These are phyloP conservation scores for Paramyrothecium roridum DNA, from an alignment of 2,329 filamentous ascomycete genomes.

Conservation along the genomic window DNA sequence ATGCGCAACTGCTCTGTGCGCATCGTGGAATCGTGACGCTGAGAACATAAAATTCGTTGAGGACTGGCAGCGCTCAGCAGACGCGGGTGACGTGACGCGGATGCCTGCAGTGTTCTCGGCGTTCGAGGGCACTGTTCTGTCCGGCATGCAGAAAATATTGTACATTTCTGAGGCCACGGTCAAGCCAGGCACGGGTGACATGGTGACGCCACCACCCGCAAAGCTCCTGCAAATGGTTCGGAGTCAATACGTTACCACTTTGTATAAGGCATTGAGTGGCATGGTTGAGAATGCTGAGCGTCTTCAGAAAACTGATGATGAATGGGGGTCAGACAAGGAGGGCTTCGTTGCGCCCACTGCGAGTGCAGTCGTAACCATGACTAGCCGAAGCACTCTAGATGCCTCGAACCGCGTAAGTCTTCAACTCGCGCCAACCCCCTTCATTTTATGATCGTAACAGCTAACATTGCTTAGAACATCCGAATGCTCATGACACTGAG, in stretches of 20 bases:
- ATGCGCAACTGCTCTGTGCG: slow-evolving; percentile 79
- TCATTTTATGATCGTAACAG: not conserved
- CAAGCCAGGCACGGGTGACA: slow-evolving; percentile 69
- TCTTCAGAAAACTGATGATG: slow-evolving; percentile 60
- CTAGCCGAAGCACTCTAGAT: slow-evolving; percentile 47
- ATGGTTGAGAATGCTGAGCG: slow-evolving; percentile 96
- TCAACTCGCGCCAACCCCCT: not conserved
- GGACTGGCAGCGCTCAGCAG: slow-evolving; percentile 83
- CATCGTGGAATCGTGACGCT: slow-evolving; percentile 89
- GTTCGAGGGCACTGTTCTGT: slow-evolving; percentile 79
- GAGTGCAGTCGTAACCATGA: slow-evolving; percentile 28
- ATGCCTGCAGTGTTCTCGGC: slow-evolving; percentile 85
- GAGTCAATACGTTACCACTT: slow-evolving; percentile 85
- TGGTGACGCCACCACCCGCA: slow-evolving; percentile 78
- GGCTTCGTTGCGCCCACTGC: slow-evolving; percentile 27
- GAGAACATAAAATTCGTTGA: slow-evolving; percentile 91
- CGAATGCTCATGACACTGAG: slow-evolving; percentile 92
- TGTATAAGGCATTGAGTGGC: slow-evolving; percentile 91
- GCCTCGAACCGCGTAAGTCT: slow-evolving; percentile 52
- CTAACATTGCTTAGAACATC: slow-evolving; percentile 61
- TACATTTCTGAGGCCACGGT: slow-evolving; percentile 85
- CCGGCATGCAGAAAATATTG: slow-evolving; percentile 90
- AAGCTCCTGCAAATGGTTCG: slow-evolving; percentile 90
- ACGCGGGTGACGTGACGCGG: slow-evolving; percentile 81
- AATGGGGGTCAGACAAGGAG: slow-evolving; percentile 52